These are phyloP conservation scores for Posidonia australis DNA, from an alignment of 106 monocot genomes.

Conservation along the genomic window DNA sequence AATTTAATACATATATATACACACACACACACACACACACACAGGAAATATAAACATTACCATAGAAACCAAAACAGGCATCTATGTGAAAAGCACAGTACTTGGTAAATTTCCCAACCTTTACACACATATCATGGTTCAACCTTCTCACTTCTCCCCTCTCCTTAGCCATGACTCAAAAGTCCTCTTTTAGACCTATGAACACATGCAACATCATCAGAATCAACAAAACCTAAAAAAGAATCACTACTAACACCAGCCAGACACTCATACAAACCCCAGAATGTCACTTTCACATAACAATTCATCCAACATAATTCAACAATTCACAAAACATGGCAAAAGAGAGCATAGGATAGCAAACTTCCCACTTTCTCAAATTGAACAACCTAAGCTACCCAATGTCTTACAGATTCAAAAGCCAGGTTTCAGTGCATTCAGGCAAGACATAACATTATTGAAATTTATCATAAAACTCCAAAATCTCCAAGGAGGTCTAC, in stretches of 20 bases:
- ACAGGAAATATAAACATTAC: too few species aligned
- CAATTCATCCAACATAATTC: neutral
- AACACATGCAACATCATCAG: conserved; percentile 12
- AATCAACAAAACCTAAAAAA: neutral
- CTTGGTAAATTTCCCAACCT: neutral
- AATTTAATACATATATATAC: too few species aligned
- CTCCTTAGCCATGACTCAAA: conserved; percentile 16
- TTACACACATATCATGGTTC: neutral
- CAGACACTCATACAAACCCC: neutral
- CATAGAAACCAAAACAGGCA: too few species aligned
- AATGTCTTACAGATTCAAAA: too few species aligned
- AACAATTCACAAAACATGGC: neutral
- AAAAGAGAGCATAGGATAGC: too few species aligned
- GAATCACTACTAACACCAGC: neutral
- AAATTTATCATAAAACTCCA: neutral
- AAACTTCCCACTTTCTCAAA: too few species aligned
- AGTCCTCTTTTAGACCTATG: conserved; percentile 18
- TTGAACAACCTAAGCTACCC: too few species aligned
- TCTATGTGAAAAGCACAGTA: neutral
- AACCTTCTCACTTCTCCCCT: conserved; percentile 4
- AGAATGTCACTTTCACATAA: neutral
- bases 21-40: too few species aligned
- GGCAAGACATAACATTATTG: neutral
- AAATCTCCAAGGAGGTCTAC: neutral
- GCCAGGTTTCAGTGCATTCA: neutral